These are phyloP conservation scores for Camelina hispida DNA, from an alignment of 345 rosid species.

Conservation along the genomic window DNA sequence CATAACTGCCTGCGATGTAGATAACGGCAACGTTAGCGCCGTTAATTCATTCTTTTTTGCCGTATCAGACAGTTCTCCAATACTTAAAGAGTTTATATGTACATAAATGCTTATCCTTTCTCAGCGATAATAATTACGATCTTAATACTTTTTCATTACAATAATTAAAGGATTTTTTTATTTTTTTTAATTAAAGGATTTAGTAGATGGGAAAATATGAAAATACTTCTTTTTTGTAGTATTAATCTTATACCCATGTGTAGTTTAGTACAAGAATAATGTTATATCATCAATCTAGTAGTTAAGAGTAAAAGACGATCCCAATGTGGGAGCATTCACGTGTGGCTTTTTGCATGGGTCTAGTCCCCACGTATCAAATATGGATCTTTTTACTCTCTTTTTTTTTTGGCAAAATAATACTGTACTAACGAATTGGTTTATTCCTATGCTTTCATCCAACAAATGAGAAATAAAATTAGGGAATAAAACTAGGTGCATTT, in stretches of 20 bases:
- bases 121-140: slow-evolving; percentile 9
- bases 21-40: slow-evolving; percentile 19
- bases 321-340: slow-evolving; percentile 53
- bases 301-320: slow-evolving; percentile 35
- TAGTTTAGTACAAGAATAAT: background rate
- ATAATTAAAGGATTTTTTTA: too few relatives aligned
- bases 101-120: background rate
- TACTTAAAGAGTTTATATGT: slow-evolving; percentile 41
- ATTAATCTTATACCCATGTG: too few relatives aligned
- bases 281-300: too few relatives aligned
- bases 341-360: slow-evolving; percentile 38
- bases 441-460: too few relatives aligned
- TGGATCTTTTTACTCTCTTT: too few relatives aligned
- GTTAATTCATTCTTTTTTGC: slow-evolving; percentile 5
- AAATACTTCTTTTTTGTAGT: too few relatives aligned
- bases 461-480: too few relatives aligned
- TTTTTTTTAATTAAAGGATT: too few relatives aligned
- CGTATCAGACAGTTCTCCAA: slow-evolving; percentile 31
- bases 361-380: slow-evolving; percentile 17
- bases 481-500: too few relatives aligned
- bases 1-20: background rate
- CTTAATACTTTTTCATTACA: background rate
- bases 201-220: too few relatives aligned
- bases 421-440: too few relatives aligned
- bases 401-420: too few relatives aligned